Evolutionary conservation across 2,329 filamentous ascomycete genomes (phyloP), one percentile per base, ranked within the genome.

Genomic region (Ophiostoma piceae): DNA sequence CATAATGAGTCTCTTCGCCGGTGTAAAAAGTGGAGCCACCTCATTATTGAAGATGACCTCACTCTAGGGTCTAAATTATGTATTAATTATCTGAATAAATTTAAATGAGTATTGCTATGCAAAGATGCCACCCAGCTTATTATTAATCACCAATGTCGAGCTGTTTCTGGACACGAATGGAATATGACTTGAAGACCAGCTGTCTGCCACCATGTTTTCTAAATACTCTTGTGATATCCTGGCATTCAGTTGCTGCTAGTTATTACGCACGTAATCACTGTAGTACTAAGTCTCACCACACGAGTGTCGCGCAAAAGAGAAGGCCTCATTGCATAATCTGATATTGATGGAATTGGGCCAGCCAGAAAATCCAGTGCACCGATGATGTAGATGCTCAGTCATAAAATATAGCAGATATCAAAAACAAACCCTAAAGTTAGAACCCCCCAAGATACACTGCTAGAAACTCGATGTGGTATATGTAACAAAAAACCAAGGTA

Each of bases 1-100:
- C 51, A 57, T 57, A 57, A 57, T 57, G 51, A 57, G 51, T 57
- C 51, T 22, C 19, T 57, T 29, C 51, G 51, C 51, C 22, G 51
- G 51, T 26, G 22, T 12, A 22, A 26, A 26, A 26, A 26, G 51
- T 57, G 51, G 51, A 5, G 0, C 51, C 8, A 12, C 51, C 9
- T 26, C n/a, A 26, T 26, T 11, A 11, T 12, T 26, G 51, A 22
- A 26, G 22, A 57, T 57, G 51, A 57, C 51, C 51, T 26, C 51
- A 57, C n/a, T 57, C 22, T 26, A 16, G 11, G 8, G 6, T 16
- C 12, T 26, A 16, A 19, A 19, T 47, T 19, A 47, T 47, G 7
- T 47, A 47, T 47, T 47, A 7, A 19, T n/a, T 19, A 7, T 47
- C 7, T 47, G 19, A n/a, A 7, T 7, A n/a, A n/a, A 7, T 47